These are phyloP conservation scores for Alternaria viburni DNA, from an alignment of 2,329 filamentous ascomycete genomes.

Conservation along the genomic window DNA sequence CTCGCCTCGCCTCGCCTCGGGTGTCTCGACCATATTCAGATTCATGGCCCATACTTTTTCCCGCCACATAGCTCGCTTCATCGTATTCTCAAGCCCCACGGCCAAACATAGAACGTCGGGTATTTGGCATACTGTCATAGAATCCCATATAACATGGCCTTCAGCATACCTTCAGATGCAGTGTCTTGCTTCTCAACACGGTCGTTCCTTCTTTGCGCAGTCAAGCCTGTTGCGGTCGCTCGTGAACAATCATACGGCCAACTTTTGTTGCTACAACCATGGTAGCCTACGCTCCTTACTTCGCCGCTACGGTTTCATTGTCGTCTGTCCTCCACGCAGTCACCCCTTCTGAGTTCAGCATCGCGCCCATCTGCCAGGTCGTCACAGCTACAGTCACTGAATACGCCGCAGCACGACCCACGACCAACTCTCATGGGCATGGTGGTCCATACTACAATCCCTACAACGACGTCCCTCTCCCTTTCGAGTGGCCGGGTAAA, in stretches of 20 bases:
- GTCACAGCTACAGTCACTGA: constrained; percentile 22
- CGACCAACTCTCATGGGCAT: constrained; percentile 29
- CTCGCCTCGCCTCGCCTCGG: background rate
- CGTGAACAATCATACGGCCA: constrained; percentile 2
- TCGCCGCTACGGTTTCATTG: constrained; percentile 28
- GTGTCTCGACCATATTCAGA: background rate
- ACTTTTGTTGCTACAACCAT: constrained; percentile 22
- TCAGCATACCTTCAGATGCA: background rate
- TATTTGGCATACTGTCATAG: constrained; percentile 1
- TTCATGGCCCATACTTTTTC: constrained; percentile 2
- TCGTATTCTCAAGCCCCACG: constrained; percentile 7
- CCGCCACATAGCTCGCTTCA: constrained; percentile 1
- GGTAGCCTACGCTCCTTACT: constrained; percentile 38
- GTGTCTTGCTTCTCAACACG: constrained; percentile 1
- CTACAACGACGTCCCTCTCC: constrained; percentile 35
- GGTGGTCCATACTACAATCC: constrained; percentile 41
- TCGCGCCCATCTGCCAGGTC: constrained; percentile 14
- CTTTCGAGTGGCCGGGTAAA: constrained; percentile 34
- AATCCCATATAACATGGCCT: constrained; percentile 15
- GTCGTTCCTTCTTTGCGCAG: constrained; percentile 20
- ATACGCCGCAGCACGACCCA: constrained; percentile 25
- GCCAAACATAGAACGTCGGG: constrained; percentile 10
- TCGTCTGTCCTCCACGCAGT: constrained; percentile 23
- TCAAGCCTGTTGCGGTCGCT: constrained; percentile 6
- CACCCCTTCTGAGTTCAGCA: constrained; percentile 13